Conservation (phyloP, 1,284 basidiomycete genomes). For the Cryptococcus sp. region DNA sequence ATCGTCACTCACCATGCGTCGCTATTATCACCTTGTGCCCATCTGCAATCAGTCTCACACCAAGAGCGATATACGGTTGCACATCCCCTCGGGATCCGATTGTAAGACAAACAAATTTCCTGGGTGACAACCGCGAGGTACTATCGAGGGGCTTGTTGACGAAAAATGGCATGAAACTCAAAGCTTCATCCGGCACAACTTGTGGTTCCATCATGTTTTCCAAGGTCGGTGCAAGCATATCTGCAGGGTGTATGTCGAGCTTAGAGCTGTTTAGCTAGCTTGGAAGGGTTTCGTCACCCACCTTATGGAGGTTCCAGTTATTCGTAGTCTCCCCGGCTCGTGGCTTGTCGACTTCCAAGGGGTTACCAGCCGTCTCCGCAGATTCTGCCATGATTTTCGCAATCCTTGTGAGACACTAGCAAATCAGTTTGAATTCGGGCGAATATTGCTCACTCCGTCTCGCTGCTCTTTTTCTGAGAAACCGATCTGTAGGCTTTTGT, state of each 20-base stretch:
- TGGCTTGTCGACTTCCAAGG: no score
- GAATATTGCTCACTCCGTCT: conserved; percentile 48
- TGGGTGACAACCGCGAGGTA: conserved; percentile 22
- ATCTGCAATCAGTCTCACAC: conserved; percentile 51
- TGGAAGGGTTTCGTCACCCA: no score
- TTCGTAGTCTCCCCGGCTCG: no score
- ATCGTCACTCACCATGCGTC: conserved; percentile 51
- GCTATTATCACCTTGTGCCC: conserved; percentile 57
- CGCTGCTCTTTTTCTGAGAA: conserved; percentile 52
- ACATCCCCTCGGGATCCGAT: conserved; percentile 53
- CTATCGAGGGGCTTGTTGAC: conserved; percentile 32
- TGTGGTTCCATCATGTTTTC: conserved; percentile 20
- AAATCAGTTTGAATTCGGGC: no score
- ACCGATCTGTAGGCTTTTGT: conserved; percentile 53
- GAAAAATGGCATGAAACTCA: conserved; percentile 42
- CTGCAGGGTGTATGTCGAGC: conserved; percentile 8
- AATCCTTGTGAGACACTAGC: no score
- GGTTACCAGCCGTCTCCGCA: no score
- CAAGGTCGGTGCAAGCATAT: conserved; percentile 31
- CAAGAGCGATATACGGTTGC: conserved; percentile 52
- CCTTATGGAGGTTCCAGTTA: no score
- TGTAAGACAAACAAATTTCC: conserved; percentile 47
- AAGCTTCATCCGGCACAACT: conserved; percentile 33
- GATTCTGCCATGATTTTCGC: no score
- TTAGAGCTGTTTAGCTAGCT: no score